These are phyloP conservation scores for Penicillium bovifimosum DNA, from an alignment of 495 filamentous ascomycete species.

Conservation along the genomic window DNA sequence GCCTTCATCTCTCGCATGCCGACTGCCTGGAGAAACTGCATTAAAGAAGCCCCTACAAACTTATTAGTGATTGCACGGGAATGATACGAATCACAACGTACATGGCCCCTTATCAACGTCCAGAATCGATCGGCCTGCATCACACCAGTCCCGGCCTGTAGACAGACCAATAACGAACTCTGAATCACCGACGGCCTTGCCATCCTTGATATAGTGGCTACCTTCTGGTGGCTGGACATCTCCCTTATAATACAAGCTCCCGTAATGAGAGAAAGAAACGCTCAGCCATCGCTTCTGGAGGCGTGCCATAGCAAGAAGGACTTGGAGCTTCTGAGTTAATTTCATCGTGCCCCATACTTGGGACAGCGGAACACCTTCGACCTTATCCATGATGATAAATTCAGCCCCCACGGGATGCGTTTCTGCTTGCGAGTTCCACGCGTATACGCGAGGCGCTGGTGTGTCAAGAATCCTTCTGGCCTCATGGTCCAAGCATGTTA, in stretches of 20 bases:
- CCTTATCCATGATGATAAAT: not conserved
- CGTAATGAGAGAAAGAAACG: not conserved
- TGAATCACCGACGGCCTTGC: constrained; percentile 17
- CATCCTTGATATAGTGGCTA: not conserved
- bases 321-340: not conserved
- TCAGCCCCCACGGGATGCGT: not conserved
- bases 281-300: not conserved
- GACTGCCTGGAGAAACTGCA: not conserved
- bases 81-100: not conserved
- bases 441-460: not conserved
- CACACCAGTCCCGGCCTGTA: constrained; percentile 29
- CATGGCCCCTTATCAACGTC: constrained; percentile 21
- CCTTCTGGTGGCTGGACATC: not conserved
- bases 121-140: constrained; percentile 25
- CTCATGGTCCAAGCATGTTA: not conserved
- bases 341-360: not conserved
- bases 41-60: not conserved
- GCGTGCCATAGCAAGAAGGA: not conserved
- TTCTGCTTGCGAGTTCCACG: not conserved
- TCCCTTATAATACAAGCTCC: not conserved
- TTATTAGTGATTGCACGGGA: not conserved
- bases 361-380: not conserved
- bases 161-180: constrained; percentile 31
- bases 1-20: constrained; percentile 9
- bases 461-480: not conserved